Base-by-base conservation (phyloP, 2,329 filamentous ascomycete genomes). In the Diaporthe longicolla region DNA sequence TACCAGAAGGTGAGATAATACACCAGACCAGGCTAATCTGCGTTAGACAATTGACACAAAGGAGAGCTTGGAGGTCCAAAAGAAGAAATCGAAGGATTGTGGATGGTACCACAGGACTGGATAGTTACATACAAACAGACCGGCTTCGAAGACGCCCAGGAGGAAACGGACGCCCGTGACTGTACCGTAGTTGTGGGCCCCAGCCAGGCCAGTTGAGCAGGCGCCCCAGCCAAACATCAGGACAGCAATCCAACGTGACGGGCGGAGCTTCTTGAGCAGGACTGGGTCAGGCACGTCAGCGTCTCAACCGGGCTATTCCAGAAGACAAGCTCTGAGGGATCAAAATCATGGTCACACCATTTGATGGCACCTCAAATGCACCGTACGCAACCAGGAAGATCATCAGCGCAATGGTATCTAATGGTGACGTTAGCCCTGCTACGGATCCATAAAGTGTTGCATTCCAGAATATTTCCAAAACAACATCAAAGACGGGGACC, bases 1-100 rank as follows among this genome's bases (percentile, higher is more conserved):
- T 94, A 94, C 87, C 93, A 94, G 76, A 94, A 89, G 0, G 92
- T 94, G 55, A 94, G 84, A 76, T 94, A 94, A 81, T 91, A 77
- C 1, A 76, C 75, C 54, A 76, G 21, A 6, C 75, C 86, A 55
- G 86, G 81, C 63, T 68, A 15, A 7, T 29, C 78, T 85, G 83
- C 74, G 43, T 57, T 32, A 68, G 4, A 7, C 4, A 32, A 24
- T 35, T 8, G 43, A 10, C 26, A 4, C 19, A 10, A 7, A 7
- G n/a, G 1, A 43, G 2, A 19, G 11, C 1, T 8, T 43, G n/a
- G 24, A 26, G 55, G 19, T 5, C 55, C 35, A 5, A n/a, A 11
- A 37, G 7, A 10, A 9, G 4, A 17, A 4, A 15, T n/a, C 13
- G 7, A 35, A 10, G 15, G 4, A 52, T 7, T 9, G 29, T 9